phyloP scores from a whole-genome alignment of 306 rosid species.

The Quillaja saponaria region DNA sequence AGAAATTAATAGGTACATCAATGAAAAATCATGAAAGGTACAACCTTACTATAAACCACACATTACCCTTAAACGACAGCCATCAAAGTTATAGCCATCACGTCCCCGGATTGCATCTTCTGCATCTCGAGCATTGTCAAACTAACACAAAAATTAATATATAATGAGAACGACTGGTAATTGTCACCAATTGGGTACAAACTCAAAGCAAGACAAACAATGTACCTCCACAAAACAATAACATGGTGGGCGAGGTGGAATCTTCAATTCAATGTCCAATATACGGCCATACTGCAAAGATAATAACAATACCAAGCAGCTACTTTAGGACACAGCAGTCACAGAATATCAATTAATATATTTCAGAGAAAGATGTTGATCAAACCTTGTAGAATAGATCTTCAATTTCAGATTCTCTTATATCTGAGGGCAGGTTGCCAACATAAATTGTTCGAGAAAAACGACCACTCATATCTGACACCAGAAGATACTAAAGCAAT shows the following conservation, averaged over 20 bases:
- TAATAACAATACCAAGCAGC: constrained; percentile 23
- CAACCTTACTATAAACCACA: neutral
- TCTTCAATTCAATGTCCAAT: constrained; percentile 86
- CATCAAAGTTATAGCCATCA: constrained; percentile 98
- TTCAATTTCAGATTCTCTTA: constrained; percentile 86
- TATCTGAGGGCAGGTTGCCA: constrained; percentile 94
- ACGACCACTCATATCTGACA: constrained; percentile 85
- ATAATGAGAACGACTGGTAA: neutral
- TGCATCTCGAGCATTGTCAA: constrained; percentile 92
- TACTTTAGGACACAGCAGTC: neutral
- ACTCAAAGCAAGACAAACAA: neutral
- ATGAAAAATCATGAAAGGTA: neutral
- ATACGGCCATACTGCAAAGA: constrained; percentile 89
- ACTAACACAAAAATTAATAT: constrained; percentile 43
- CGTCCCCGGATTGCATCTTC: constrained; percentile 96
- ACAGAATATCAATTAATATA: too few species aligned
- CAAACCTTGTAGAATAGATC: constrained; percentile 91
- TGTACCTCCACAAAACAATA: constrained; percentile 96
- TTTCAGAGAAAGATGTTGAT: neutral
- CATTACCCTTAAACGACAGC: constrained; percentile 90
- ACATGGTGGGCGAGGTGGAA: constrained; percentile 97
- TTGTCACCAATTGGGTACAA: neutral
- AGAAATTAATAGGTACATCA: constrained; percentile 19
- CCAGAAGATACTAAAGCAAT: constrained; percentile 16
- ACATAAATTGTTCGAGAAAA: constrained; percentile 99